These are phyloP conservation scores for Blastomyces percursus DNA, from an alignment of 2,329 filamentous ascomycete genomes.

Conservation along the genomic window DNA sequence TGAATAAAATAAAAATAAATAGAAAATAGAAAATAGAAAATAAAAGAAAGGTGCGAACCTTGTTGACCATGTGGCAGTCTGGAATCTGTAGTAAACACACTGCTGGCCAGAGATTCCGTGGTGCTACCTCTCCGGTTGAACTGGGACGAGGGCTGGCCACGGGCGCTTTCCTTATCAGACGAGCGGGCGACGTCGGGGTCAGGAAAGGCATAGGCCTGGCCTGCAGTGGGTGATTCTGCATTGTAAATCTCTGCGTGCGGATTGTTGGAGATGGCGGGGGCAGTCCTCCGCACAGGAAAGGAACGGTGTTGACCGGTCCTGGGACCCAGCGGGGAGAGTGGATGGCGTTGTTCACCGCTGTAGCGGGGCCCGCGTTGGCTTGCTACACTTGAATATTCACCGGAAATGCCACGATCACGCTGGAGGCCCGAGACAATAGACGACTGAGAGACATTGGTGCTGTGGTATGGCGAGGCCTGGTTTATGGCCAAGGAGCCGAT, in stretches of 20 bases:
- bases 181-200: conserved; percentile 37
- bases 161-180: conserved; percentile 10
- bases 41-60: conserved; percentile 24
- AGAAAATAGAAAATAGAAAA: background rate
- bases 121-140: conserved; percentile 38
- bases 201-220: conserved; percentile 42
- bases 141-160: conserved; percentile 21
- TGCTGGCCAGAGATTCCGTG: conserved; percentile 38
- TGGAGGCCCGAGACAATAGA: conserved; percentile 21
- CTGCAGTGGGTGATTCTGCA: conserved; percentile 39
- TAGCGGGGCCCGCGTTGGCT: conserved; percentile 32
- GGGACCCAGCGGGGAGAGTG: conserved; percentile 32
- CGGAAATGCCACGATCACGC: conserved; percentile 21
- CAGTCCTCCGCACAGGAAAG: conserved; percentile 37
- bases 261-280: conserved; percentile 40
- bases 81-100: conserved; percentile 40
- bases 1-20: too few species aligned
- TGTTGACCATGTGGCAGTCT: conserved; percentile 39
- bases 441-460: conserved; percentile 37
- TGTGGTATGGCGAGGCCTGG: conserved; percentile 38
- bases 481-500: conserved; percentile 39
- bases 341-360: conserved; percentile 25
- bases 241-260: conserved; percentile 41
- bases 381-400: conserved; percentile 27
- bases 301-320: conserved; percentile 27